phyloP scores from a whole-genome alignment of 2,329 filamentous ascomycete genomes.

The Colletotrichum tropicicola region DNA sequence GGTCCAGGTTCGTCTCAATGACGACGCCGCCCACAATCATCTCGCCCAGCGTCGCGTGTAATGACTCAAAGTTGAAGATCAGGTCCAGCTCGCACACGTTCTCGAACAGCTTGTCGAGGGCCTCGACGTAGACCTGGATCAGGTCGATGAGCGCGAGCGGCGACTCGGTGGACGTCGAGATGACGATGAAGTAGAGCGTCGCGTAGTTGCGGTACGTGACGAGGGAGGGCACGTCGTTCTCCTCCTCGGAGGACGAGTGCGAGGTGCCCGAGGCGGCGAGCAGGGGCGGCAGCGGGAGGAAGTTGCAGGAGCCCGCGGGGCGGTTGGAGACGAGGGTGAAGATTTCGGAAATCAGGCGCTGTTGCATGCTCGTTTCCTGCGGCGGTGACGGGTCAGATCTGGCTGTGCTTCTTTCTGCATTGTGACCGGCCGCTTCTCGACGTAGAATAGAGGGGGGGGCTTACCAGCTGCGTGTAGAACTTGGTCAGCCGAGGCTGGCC shows the following conservation, averaged over 20 bases:
- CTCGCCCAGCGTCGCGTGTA: slow-evolving; percentile 90
- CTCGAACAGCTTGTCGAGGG: slow-evolving; percentile 93
- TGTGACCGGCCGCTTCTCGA: not conserved
- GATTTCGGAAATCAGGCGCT: slow-evolving; percentile 96
- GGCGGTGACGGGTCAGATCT: not conserved
- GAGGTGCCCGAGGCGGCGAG: slow-evolving; percentile 71
- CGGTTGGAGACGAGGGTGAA: slow-evolving; percentile 95
- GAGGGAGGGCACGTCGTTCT: slow-evolving; percentile 91
- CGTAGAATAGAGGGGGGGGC: slow-evolving; percentile 24
- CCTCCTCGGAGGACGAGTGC: slow-evolving; percentile 70
- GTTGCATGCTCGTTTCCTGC: slow-evolving; percentile 96
- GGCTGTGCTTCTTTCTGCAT: not conserved
- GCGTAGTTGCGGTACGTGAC: slow-evolving; percentile 99
- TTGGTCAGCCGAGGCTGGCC: slow-evolving; percentile 97
- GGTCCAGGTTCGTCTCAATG: slow-evolving; percentile 88
- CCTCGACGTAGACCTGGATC: slow-evolving; percentile 98
- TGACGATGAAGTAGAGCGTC: slow-evolving; percentile 98
- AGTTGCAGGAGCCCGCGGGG: slow-evolving; percentile 93
- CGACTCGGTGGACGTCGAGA: slow-evolving; percentile 94
- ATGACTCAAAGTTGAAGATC: slow-evolving; percentile 98
- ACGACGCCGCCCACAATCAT: slow-evolving; percentile 97
- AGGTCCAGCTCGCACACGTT: slow-evolving; percentile 98
- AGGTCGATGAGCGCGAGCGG: slow-evolving; percentile 94
- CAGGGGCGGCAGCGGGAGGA: slow-evolving; percentile 81
- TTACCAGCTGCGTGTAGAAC: slow-evolving; percentile 96